phyloP scores from a whole-genome alignment of 257 asterid genomes.

The Eucommia ulmoides region DNA sequence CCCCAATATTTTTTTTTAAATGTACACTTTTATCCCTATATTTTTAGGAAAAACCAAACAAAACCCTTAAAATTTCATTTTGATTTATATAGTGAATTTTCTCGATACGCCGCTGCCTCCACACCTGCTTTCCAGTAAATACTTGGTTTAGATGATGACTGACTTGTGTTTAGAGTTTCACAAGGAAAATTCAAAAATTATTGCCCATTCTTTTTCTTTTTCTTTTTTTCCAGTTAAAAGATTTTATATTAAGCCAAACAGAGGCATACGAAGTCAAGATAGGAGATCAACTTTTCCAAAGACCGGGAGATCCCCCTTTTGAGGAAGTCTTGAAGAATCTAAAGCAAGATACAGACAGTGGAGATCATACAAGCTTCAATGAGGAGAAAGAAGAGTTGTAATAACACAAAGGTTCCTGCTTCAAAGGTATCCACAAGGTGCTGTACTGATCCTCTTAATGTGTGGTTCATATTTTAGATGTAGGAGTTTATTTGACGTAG shows the following conservation, averaged over 20 bases:
- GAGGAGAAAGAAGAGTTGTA: conserved; percentile 13
- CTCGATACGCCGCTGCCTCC: background rate
- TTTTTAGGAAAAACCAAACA: no score
- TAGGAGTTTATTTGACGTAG: background rate
- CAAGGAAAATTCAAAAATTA: no score
- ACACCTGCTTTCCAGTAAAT: background rate
- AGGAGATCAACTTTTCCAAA: conserved; percentile 65
- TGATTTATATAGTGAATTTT: background rate
- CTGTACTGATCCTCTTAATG: background rate
- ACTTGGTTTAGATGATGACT: background rate
- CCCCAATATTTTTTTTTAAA: no score
- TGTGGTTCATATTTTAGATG: background rate
- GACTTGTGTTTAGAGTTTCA: background rate
- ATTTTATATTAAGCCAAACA: conserved; percentile 54
- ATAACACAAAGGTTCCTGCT: background rate
- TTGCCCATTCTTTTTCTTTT: background rate
- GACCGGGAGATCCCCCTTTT: conserved; percentile 83
- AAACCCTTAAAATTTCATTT: background rate
- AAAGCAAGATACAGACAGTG: conserved; percentile 25
- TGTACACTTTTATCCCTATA: no score
- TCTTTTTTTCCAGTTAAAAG: conserved; percentile 42
- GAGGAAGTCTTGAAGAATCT: conserved; percentile 46
- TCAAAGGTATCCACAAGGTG: background rate
- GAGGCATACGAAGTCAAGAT: conserved; percentile 90
- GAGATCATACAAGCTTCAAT: conserved; percentile 6